Percentiles rank a stretch among this genome's conserved stretches.
These are phyloP conservation scores for Fraxinus quadrangulata DNA, from an alignment of 257 asterid genomes.

Conservation along the genomic window DNA sequence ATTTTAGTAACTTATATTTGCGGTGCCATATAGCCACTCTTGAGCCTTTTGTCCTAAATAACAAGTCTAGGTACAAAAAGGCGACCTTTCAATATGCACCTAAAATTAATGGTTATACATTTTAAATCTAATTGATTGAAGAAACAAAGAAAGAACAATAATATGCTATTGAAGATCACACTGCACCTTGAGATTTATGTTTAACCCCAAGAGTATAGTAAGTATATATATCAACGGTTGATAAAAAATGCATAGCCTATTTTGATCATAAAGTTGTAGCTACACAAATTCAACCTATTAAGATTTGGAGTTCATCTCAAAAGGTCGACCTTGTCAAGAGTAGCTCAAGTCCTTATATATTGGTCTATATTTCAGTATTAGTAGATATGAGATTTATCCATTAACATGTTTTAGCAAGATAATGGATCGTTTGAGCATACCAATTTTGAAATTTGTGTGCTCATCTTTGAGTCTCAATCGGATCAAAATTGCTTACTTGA, in stretches of 20 bases:
- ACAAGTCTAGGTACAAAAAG: neutral
- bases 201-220: neutral
- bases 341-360: too few relatives aligned
- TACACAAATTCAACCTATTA: neutral
- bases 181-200: neutral
- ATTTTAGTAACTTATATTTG: neutral
- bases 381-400: too few relatives aligned
- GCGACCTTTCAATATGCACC: neutral
- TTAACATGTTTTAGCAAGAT: too few relatives aligned
- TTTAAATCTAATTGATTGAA: neutral
- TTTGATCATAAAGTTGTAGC: neutral
- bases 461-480: too few relatives aligned
- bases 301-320: too few relatives aligned
- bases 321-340: too few relatives aligned
- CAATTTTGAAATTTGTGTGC: too few relatives aligned
- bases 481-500: too few relatives aligned
- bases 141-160: neutral
- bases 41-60: neutral
- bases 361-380: too few relatives aligned
- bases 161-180: neutral
- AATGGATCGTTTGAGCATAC: too few relatives aligned
- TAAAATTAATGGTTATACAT: neutral
- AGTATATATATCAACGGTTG: neutral
- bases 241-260: neutral
- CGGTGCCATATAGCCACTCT: neutral